Conservation (phyloP, 495 filamentous ascomycete genomes). For the Pseudevernia furfuracea region DNA sequence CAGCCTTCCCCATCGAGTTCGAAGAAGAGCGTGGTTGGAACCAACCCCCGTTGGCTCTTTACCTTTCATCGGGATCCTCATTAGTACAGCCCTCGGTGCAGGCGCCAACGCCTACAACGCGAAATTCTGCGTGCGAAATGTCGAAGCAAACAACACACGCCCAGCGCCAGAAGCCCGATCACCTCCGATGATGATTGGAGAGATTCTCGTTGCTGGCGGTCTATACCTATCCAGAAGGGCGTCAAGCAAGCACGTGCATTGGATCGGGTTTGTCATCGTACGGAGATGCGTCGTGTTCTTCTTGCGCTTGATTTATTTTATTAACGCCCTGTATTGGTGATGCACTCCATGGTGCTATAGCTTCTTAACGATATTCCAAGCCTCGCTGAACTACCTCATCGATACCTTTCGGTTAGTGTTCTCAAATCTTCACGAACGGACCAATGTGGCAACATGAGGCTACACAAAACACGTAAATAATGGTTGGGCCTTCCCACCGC, state of each 20-base stretch:
- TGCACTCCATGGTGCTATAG: conserved; percentile 42
- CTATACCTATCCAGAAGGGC: conserved; percentile 49
- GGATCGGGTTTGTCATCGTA: too few relatives aligned
- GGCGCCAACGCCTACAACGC: conserved; percentile 46
- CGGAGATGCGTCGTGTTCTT: too few relatives aligned
- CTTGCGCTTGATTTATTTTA: too few relatives aligned
- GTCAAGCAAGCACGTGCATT: too few relatives aligned
- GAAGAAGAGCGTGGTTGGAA: conserved; percentile 53
- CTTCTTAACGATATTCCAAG: conserved; percentile 28
- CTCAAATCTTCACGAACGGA: too few relatives aligned
- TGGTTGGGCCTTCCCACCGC: too few relatives aligned
- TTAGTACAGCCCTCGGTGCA: conserved; percentile 45
- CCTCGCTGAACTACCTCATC: conserved; percentile 49
- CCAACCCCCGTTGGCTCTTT: conserved; percentile 47
- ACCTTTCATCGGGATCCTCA: conserved; percentile 49
- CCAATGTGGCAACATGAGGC: too few relatives aligned
- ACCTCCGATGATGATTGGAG: conserved; percentile 55
- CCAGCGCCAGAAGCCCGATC: conserved; percentile 53
- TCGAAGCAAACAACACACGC: conserved; percentile 42
- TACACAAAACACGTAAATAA: too few relatives aligned
- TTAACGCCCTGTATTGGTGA: conserved; percentile 46
- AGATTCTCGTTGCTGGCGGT: conserved; percentile 47
- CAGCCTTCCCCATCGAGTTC: conserved; percentile 54
- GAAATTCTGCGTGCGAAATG: conserved; percentile 42
- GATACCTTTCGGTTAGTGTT: too few relatives aligned